Evolutionary conservation across 1,139 yeast species (phyloP).

Genomic region (Yamadazyma buinensis): DNA sequence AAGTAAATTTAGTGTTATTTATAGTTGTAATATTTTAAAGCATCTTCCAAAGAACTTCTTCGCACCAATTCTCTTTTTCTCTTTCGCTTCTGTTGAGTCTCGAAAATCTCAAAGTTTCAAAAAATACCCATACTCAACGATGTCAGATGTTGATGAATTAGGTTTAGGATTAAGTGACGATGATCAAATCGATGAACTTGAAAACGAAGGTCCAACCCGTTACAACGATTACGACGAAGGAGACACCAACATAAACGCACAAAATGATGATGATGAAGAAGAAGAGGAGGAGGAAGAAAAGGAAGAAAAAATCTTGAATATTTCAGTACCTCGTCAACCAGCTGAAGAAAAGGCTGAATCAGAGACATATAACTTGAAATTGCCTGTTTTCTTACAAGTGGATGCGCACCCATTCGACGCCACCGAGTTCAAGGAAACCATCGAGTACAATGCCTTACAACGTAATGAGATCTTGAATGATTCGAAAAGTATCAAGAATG

Average conservation of each 20-base stretch:
- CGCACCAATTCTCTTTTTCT: neutral
- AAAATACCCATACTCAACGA: no score
- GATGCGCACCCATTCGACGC: conserved; percentile 91
- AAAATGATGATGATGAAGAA: conserved; percentile 6
- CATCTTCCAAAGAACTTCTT: no score
- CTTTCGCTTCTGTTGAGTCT: neutral
- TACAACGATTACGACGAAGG: no score
- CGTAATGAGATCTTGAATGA: conserved; percentile 21
- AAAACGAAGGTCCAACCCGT: conserved; percentile 16
- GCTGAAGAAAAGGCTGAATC: conserved; percentile 39
- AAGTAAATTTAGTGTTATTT: conserved; percentile 8
- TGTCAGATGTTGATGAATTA: conserved; percentile 17
- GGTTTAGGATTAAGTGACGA: conserved; percentile 15
- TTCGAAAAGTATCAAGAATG: conserved; percentile 36
- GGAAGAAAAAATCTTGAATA: conserved; percentile 49
- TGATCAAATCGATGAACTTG: conserved; percentile 3
- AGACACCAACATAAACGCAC: neutral
- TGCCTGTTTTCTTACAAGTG: conserved; percentile 79
- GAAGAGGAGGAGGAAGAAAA: conserved; percentile 10
- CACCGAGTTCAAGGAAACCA: conserved; percentile 54
- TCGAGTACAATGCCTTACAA: conserved; percentile 45
- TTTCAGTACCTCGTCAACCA: conserved; percentile 75
- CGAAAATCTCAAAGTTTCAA: conserved; percentile 1
- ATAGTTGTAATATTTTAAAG: conserved; percentile 3
- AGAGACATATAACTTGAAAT: conserved; percentile 55